Evolutionary conservation across 2,329 filamentous ascomycete genomes (phyloP), one percentile per base, ranked within the genome.

Genomic region (Clarireedia hainanense): DNA sequence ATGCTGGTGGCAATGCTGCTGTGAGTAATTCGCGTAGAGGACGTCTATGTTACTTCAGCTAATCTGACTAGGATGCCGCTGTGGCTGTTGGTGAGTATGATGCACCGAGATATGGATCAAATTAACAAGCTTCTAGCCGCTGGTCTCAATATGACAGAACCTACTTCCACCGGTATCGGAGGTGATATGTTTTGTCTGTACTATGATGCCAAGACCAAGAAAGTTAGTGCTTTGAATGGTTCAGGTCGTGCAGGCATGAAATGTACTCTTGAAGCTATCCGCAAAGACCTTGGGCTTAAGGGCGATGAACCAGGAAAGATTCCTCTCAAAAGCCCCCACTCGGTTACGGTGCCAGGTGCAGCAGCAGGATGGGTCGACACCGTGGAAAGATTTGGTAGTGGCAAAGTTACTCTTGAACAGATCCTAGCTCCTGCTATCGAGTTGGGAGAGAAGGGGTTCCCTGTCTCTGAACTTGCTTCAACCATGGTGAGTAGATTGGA

Each of bases 361-460:
- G 83, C 94, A 0, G 94, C 91, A 0, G 94, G 92, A 0, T 99
- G 94, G 94, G 85, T 89, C 24, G 94, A 99, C 70, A 86, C 88
- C 0, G 79, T 96, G 1, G 86, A 91, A 71, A 83, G 82, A 53
- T 96, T 97, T 67, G 94, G 94, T 15, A 96, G 91, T 69, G 89
- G 90, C 2, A 95, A 87, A 68, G 65, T 97, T 14, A 82, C 76
- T 7, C 64, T 97, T 73, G 80, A 83, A 63, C 83, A 95, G 65
- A 84, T 97, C 57, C 75, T 99, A 10, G 79, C 75, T 5, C 92
- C 94, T 0, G 94, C 91, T 0, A 91, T 95, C 59, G 83, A 86
- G 67, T 74, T 97, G 37, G 94, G 84, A 5, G 92, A 97, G 70
- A 81, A 89, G 57, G 94, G 94, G 0, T 96, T 92, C 61, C 89